phyloP scores from a whole-genome alignment of 208 protist genomes.

The Leptomonas pyrrhocoris region DNA sequence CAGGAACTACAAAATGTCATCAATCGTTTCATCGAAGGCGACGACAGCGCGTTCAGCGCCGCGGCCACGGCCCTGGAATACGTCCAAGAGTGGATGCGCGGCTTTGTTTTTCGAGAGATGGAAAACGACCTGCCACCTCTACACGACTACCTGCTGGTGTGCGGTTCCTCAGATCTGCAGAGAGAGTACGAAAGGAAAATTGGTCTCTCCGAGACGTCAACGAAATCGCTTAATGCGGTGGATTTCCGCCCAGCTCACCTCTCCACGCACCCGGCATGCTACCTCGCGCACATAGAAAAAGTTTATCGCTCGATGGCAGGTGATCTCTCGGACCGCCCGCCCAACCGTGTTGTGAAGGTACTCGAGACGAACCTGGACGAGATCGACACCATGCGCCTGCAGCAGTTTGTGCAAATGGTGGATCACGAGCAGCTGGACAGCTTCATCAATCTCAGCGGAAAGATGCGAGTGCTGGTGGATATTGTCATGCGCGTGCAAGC shows the following conservation, averaged over 20 bases:
- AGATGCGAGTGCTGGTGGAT: constrained; percentile 68
- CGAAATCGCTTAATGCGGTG: constrained; percentile 39
- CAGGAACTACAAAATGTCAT: constrained; percentile 59
- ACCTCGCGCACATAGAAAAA: constrained; percentile 64
- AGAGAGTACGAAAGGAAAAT: constrained; percentile 30
- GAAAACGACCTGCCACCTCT: constrained; percentile 80
- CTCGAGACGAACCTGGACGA: constrained; percentile 26
- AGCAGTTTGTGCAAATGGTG: constrained; percentile 53
- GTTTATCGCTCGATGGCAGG: constrained; percentile 58
- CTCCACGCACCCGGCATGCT: constrained; percentile 85
- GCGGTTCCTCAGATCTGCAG: constrained; percentile 66
- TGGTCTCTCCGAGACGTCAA: constrained; percentile 7
- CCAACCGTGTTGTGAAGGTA: neutral
- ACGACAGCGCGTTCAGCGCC: constrained; percentile 52
- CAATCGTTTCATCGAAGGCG: constrained; percentile 73
- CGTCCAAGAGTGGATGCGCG: constrained; percentile 87
- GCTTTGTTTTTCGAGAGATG: constrained; percentile 87
- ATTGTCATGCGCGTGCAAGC: constrained; percentile 57
- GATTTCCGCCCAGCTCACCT: constrained; percentile 81
- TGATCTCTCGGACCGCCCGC: neutral
- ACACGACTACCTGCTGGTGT: constrained; percentile 85
- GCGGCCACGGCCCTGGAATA: constrained; percentile 71
- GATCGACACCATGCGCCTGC: constrained; percentile 36
- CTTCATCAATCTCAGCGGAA: constrained; percentile 77
- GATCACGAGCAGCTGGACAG: constrained; percentile 42